These are phyloP conservation scores for Fusarium tanahbumbuense DNA, from an alignment of 2,329 filamentous ascomycete genomes.

Conservation along the genomic window DNA sequence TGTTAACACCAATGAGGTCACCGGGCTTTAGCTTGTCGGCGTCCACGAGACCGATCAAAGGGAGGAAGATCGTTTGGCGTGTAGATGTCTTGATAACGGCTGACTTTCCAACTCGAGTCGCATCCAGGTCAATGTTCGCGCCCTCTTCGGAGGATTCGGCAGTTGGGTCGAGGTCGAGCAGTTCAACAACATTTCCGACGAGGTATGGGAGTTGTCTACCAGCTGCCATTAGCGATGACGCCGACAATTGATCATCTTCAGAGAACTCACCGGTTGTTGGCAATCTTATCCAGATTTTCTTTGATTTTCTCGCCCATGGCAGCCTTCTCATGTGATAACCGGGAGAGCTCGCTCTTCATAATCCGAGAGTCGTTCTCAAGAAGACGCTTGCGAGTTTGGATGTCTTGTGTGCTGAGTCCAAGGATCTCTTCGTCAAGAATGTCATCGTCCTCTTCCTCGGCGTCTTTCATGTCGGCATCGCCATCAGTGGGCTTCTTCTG, in stretches of 20 bases:
- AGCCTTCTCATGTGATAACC: slow-evolving; percentile 93
- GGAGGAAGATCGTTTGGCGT: slow-evolving; percentile 97
- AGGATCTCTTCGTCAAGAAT: slow-evolving; percentile 94
- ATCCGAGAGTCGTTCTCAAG: slow-evolving; percentile 98
- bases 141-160: slow-evolving; percentile 97
- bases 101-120: slow-evolving; percentile 95
- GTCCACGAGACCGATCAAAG: slow-evolving; percentile 95
- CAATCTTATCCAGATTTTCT: slow-evolving; percentile 98
- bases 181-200: slow-evolving; percentile 97
- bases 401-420: slow-evolving; percentile 92
- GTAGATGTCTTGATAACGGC: slow-evolving; percentile 99
- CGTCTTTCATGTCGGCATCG: slow-evolving; percentile 93
- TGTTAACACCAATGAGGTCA: slow-evolving; percentile 98
- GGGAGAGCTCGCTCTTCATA: slow-evolving; percentile 97
- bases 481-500: slow-evolving; percentile 67
- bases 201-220: slow-evolving; percentile 94
- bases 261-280: slow-evolving; percentile 86
- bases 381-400: slow-evolving; percentile 88
- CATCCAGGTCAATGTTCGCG: slow-evolving; percentile 97
- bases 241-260: neutral
- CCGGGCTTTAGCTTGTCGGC: slow-evolving; percentile 94
- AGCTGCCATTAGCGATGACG: slow-evolving; percentile 7
- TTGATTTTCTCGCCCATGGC: slow-evolving; percentile 99
- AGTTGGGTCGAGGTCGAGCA: slow-evolving; percentile 94
- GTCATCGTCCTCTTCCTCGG: slow-evolving; percentile 78